phyloP scores from a whole-genome alignment of 129 eudicot genomes.

The Flaveria brownii region DNA sequence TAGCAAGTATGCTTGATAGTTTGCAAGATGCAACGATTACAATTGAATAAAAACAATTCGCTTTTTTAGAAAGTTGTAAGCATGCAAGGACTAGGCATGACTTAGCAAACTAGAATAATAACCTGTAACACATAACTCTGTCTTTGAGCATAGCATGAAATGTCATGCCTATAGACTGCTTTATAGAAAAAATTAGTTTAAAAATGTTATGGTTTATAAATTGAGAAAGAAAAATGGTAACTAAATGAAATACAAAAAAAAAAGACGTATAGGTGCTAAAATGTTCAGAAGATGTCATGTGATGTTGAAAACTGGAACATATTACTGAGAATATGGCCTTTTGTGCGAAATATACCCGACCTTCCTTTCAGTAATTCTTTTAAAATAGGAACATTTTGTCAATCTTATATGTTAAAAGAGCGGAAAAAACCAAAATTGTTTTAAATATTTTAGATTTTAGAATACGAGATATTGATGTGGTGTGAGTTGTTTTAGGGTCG shows the following conservation, averaged over 20 bases:
- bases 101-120: no score
- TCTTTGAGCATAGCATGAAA: background rate
- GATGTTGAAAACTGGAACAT: background rate
- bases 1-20: no score
- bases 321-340: background rate
- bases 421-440: background rate
- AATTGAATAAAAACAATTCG: no score
- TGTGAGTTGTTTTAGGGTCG: constrained; percentile 57
- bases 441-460: background rate
- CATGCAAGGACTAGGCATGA: no score
- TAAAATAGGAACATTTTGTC: background rate
- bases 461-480: constrained; percentile 14
- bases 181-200: background rate
- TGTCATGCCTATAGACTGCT: background rate
- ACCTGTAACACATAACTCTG: background rate
- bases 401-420: constrained; percentile 3
- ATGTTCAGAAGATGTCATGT: background rate
- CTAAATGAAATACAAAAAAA: no score
- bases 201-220: background rate
- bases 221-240: no score
- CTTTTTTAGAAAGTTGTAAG: no score
- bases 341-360: background rate
- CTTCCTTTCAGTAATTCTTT: background rate
- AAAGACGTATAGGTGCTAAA: background rate
- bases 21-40: no score